Evolutionary conservation across 345 rosid species (phyloP), one percentile per base, ranked within the genome.

Genomic region (Eucalyptus erythrocorys): DNA sequence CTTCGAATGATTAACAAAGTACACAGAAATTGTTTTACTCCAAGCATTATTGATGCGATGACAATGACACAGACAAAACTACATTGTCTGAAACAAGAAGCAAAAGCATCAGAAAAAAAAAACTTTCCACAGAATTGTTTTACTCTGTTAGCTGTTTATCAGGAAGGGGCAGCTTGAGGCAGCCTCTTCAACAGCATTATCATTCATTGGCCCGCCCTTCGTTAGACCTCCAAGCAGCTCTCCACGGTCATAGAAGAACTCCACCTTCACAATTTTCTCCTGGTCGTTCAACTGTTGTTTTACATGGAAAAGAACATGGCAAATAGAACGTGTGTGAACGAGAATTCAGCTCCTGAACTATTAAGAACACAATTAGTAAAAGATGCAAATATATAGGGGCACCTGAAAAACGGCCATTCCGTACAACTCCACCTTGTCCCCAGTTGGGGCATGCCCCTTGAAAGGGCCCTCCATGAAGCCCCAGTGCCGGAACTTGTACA

Each of bases 401-500:
- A 91, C 94, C 91, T 89, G 53, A 87, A 93, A 91, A 37, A 94
- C 89, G 34, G 89, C 55, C 53, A 93, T 90, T 42, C 95, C 94
- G 82, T 22, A 87, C 85, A 92, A 40, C 87, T 94, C 87, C 2
- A 92, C 92, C 89, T 94, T 13, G 32, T 94, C 95, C 30, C 94
- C 95, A 6, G 95, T 94, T 5, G 96, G 93, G 26, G 93, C 90
- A 86, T 92, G 88, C 47, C 94, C 94, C 88, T 93, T 94, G 92
- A 93, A 95, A 86, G 96, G 95, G 66, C 96, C 96, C 86, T 94
- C 95, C 95, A 89, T 94, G 34, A 90, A 92, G 57, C 92, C 96
- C 95, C 95, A 94, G 90, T 95, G 95, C 89, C 96, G 92, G 92
- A 95, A 95, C 93, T 95, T 95, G 93, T 90, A 94, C 5, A 88